phyloP scores from a whole-genome alignment of 495 filamentous ascomycete genomes.

The Daldinia concentrica region DNA sequence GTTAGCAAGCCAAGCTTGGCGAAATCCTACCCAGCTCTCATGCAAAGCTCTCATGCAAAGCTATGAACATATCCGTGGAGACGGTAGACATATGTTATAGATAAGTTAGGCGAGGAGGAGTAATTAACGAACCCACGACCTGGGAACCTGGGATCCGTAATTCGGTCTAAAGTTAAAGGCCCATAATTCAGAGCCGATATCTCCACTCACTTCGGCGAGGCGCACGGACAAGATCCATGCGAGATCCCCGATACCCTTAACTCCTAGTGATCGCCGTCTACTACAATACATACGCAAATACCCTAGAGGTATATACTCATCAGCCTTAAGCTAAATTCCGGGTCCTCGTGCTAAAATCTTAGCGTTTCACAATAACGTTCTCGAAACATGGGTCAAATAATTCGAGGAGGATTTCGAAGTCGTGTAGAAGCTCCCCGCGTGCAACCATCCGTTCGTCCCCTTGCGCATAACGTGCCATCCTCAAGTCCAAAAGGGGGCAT shows the following conservation, averaged over 20 bases:
- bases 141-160: slow-evolving; percentile 4
- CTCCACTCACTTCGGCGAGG: slow-evolving; percentile 38
- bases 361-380: slow-evolving; percentile 39
- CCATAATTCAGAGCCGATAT: slow-evolving; percentile 26
- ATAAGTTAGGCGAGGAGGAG: slow-evolving; percentile 2
- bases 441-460: slow-evolving; percentile 19
- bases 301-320: slow-evolving; percentile 14
- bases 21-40: not conserved
- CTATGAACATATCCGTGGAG: not conserved
- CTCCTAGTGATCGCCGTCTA: slow-evolving; percentile 31
- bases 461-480: slow-evolving; percentile 22
- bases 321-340: slow-evolving; percentile 27
- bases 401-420: slow-evolving; percentile 37
- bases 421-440: slow-evolving; percentile 31
- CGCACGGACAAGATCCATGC: slow-evolving; percentile 37
- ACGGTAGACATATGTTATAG: not conserved
- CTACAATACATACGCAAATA: not conserved
- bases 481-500: slow-evolving; percentile 19
- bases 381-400: slow-evolving; percentile 31
- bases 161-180: slow-evolving; percentile 23
- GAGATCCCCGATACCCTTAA: slow-evolving; percentile 36
- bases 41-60: not conserved
- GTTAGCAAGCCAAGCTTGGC: not conserved
- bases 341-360: slow-evolving; percentile 4
- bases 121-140: not conserved